Evolutionary conservation across 495 filamentous ascomycete genomes (phyloP), one percentile per base, ranked within the genome.

Genomic region (Penicillium arizonense): DNA sequence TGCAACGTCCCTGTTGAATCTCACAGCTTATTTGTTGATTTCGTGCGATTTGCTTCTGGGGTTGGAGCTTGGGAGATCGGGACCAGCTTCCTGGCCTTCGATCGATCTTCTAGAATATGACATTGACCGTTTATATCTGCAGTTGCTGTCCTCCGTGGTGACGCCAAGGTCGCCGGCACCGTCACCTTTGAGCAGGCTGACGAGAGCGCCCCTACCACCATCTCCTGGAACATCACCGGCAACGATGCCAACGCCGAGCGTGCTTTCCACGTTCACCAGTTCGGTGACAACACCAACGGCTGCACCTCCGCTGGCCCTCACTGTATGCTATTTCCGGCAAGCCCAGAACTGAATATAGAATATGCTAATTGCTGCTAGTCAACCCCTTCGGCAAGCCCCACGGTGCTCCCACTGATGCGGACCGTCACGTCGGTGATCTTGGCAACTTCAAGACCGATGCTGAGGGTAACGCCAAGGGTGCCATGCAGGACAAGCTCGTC

Each of bases 271-370:
- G 86, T 97, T 67, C 94, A 97, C 80, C 88, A 94, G 77, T 98
- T 96, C 67, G 94, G 95, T 73, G 94, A 97, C 84, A 97, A 97
- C 82, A 97, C 95, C 80, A 98, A 97, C 76, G 94, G 95, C 72
- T 98, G 94, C 86, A 97, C 94, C 51, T 92, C 87, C 53, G 94
- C 94, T 46, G 94, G 94, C 38, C 91, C 94, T 62, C 94, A 98
- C 77, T 97, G 90, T 94, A 83, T 66, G 88, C 75, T 24, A 4
- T 16, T 32, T 5, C 18, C 14, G 13, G 30, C 21, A 10, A 16
- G 41, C 37, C 11, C 28, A 30, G 28, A 7, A 23, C 21, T 36
- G 3, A 49, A 11, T 18, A 14, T 30, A 20, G 16, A 28, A 13
- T 21, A 20, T 26, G 28, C 50, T 55, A 23, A 50, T 33, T 18